These are phyloP conservation scores for Amaranthus tricolor DNA, from an alignment of 179 eudicot species.

Conservation along the genomic window DNA sequence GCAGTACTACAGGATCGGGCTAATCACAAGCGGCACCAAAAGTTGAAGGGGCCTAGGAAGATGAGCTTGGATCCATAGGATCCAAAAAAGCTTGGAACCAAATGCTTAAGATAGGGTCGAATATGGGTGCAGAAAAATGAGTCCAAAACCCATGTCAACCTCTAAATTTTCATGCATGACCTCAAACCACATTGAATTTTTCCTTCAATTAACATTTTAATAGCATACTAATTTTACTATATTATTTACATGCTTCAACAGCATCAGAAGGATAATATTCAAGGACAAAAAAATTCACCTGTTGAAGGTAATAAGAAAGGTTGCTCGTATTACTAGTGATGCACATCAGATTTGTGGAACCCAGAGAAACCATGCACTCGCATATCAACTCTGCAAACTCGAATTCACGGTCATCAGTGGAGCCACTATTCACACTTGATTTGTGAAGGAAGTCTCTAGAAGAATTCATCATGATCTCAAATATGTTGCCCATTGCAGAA, in stretches of 20 bases:
- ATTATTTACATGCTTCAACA: not conserved
- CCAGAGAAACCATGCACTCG: conserved; percentile 87
- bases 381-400: conserved; percentile 88
- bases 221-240: not conserved
- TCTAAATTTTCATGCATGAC: not conserved
- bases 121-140: too few relatives aligned
- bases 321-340: conserved; percentile 45
- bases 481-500: conserved; percentile 66
- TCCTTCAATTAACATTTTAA: not conserved
- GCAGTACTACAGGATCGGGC: not conserved
- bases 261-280: not conserved
- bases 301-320: conserved; percentile 69
- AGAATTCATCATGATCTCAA: conserved; percentile 73
- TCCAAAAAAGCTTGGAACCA: too few relatives aligned
- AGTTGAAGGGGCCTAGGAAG: not conserved
- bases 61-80: not conserved
- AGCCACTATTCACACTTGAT: conserved; percentile 47
- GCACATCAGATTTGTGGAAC: conserved; percentile 82
- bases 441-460: conserved; percentile 72
- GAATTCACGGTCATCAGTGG: conserved; percentile 56
- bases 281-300: conserved; percentile 45
- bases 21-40: not conserved
- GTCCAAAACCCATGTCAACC: too few relatives aligned
- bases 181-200: not conserved
- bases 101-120: too few relatives aligned